Percentiles rank a stretch among this genome's conserved stretches.
Evolutionary conservation across 768 basidiomycete genomes (phyloP).

Genomic region (Rhizopogon vesiculosus): DNA sequence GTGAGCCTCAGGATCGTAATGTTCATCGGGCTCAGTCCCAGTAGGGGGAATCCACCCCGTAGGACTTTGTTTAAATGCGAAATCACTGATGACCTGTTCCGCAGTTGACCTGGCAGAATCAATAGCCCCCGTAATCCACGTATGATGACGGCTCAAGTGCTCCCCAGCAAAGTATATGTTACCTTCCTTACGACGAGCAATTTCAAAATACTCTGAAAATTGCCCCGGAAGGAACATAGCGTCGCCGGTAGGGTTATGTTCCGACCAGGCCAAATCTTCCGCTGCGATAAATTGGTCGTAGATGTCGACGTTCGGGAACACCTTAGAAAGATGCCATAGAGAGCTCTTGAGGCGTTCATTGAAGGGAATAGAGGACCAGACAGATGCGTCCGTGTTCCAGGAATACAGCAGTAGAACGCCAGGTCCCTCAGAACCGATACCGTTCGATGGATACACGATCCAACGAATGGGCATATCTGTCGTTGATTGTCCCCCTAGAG

Average conservation of each 20-base stretch:
- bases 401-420: constrained; percentile 22
- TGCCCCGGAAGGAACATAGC: constrained; percentile 28
- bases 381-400: constrained; percentile 18
- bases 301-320: constrained; percentile 15
- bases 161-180: constrained; percentile 23
- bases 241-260: constrained; percentile 18
- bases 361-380: constrained; percentile 14
- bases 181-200: constrained; percentile 14
- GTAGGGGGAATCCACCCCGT: neutral
- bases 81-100: neutral
- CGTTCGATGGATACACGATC: constrained; percentile 36
- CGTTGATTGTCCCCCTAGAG: constrained; percentile 31
- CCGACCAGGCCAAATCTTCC: constrained; percentile 19
- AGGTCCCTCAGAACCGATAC: constrained; percentile 15
- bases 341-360: constrained; percentile 12
- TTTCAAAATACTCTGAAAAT: constrained; percentile 15
- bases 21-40: neutral
- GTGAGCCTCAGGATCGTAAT: constrained; percentile 1
- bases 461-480: constrained; percentile 33
- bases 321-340: constrained; percentile 13
- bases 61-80: neutral
- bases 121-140: constrained; percentile 24
- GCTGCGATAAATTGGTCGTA: constrained; percentile 15
- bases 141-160: constrained; percentile 23
- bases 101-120: constrained; percentile 3